These are phyloP conservation scores for Syzygium oleosum DNA, from an alignment of 345 rosid genomes.

Conservation along the genomic window DNA sequence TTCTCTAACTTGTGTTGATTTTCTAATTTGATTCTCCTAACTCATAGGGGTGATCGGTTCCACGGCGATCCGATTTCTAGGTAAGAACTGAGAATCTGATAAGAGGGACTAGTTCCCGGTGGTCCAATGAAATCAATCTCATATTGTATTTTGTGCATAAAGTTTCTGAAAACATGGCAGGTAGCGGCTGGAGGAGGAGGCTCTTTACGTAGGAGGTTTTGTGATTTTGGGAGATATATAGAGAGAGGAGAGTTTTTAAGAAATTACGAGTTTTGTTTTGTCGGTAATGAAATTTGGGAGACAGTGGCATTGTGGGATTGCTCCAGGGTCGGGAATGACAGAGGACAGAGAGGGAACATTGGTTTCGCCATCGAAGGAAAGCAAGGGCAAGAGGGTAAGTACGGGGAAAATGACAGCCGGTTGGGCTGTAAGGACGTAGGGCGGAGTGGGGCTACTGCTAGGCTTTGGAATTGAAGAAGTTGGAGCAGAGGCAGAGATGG, in stretches of 20 bases:
- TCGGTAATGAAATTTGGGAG: not conserved
- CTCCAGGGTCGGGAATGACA: conserved; percentile 38
- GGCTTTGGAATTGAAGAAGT: no score
- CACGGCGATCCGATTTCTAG: no score
- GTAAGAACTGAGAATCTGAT: no score
- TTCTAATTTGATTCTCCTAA: not conserved
- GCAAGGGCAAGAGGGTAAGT: conserved; percentile 9
- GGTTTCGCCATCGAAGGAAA: conserved; percentile 26
- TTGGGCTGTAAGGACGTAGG: not conserved
- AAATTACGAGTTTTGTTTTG: not conserved
- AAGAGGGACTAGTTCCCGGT: no score
- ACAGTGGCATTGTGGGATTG: not conserved
- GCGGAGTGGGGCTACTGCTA: no score
- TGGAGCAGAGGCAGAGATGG: no score
- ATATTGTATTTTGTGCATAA: conserved; percentile 66
- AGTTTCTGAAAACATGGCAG: conserved; percentile 84
- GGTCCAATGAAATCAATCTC: not conserved
- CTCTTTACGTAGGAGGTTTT: not conserved
- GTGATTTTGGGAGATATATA: not conserved
- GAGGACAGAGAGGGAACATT: not conserved
- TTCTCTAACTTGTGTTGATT: not conserved
- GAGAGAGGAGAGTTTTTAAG: not conserved
- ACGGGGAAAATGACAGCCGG: not conserved
- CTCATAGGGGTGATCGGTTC: no score
- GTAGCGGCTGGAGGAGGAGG: conserved; percentile 33